Percentiles rank a stretch among this genome's conserved stretches.
phyloP scores from a whole-genome alignment of 805 yeast genomes.

The Metschnikowia lochheadii region DNA sequence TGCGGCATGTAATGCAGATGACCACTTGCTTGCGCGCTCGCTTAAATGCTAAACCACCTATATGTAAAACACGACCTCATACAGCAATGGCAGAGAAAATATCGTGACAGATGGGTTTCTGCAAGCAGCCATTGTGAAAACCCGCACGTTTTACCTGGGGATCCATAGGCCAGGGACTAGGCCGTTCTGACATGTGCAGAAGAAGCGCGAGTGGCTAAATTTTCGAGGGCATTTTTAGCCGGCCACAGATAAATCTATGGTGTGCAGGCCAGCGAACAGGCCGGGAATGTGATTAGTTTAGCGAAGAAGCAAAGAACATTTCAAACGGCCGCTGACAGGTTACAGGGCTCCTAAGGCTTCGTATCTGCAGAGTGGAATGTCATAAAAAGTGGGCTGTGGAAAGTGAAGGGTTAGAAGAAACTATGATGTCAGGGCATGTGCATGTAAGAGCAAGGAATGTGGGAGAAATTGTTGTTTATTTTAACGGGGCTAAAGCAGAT shows the following conservation, averaged over 20 bases:
- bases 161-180: not conserved
- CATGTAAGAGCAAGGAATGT: not conserved
- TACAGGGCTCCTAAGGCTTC: too few relatives aligned
- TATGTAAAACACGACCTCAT: not conserved
- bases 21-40: not conserved
- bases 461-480: not conserved
- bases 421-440: not conserved
- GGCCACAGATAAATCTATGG: not conserved
- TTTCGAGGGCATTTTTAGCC: not conserved
- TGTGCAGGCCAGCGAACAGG: not conserved
- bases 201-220: not conserved
- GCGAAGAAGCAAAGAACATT: too few relatives aligned
- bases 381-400: too few relatives aligned
- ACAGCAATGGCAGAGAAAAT: not conserved
- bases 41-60: not conserved
- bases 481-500: not conserved
- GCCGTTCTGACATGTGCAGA: not conserved
- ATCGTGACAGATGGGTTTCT: not conserved
- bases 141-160: not conserved
- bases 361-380: too few relatives aligned
- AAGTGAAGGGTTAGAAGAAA: not conserved
- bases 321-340: too few relatives aligned
- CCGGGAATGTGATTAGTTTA: not conserved
- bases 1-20: not conserved
- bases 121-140: too few relatives aligned